A percentile compares a stretch with the other conserved stretches of the same genome.
phyloP scores from a whole-genome alignment of 1,284 basidiomycete species.

The Somion occarium region DNA sequence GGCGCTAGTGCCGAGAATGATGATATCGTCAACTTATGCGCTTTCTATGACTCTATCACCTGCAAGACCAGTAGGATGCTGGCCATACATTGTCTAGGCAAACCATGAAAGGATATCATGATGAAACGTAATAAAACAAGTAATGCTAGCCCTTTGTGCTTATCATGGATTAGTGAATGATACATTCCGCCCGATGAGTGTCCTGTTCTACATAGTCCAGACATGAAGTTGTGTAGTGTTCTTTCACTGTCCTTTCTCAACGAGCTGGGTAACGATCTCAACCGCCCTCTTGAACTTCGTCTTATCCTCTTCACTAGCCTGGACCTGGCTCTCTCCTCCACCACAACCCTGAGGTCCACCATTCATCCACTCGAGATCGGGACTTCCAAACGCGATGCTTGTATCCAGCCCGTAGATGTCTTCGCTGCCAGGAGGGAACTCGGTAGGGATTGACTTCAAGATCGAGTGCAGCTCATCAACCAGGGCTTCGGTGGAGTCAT shows the following conservation, averaged over 20 bases:
- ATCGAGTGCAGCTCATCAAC: slow-evolving; percentile 54
- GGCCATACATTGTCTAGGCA: too few species aligned
- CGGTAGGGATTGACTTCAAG: slow-evolving; percentile 51
- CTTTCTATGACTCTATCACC: too few species aligned
- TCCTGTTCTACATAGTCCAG: neutral
- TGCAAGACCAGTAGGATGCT: too few species aligned
- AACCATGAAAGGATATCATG: too few species aligned
- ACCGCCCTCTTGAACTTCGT: slow-evolving; percentile 62
- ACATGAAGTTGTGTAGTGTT: neutral
- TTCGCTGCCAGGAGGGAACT: slow-evolving; percentile 53
- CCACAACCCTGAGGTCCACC: slow-evolving; percentile 58
- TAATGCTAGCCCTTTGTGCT: too few species aligned
- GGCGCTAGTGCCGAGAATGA: too few species aligned
- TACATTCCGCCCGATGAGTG: too few species aligned
- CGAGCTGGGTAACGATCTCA: slow-evolving; percentile 54
- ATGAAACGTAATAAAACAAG: too few species aligned
- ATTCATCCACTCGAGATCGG: slow-evolving; percentile 57
- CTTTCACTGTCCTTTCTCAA: slow-evolving; percentile 15
- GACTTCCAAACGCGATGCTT: slow-evolving; percentile 58
- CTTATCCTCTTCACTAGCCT: slow-evolving; percentile 57
- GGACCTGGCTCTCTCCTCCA: slow-evolving; percentile 41
- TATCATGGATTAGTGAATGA: too few species aligned
- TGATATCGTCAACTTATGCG: too few species aligned
- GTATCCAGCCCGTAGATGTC: slow-evolving; percentile 70
- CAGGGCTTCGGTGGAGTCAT: slow-evolving; percentile 33